Conservation (phyloP, 73 alveolate genomes). For the Paramecium octaurelia region DNA sequence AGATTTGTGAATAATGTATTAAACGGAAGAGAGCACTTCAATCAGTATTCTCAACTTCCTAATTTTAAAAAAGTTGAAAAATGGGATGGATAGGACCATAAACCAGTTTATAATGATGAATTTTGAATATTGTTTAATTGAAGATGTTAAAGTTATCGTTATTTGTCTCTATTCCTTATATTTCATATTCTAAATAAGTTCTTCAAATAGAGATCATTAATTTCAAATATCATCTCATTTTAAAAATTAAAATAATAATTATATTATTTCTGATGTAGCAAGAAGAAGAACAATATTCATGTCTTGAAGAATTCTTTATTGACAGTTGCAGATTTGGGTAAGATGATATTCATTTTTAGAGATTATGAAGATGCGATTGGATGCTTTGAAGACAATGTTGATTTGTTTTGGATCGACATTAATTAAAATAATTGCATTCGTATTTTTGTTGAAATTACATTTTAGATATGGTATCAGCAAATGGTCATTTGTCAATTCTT, state of each 20-base stretch:
- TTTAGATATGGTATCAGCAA: constrained; percentile 16
- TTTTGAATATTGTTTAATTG: background rate
- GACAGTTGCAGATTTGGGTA: constrained; percentile 42
- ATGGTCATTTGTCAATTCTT: background rate
- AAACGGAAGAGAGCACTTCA: constrained; percentile 68
- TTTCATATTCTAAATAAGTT: no score
- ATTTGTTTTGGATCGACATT: background rate
- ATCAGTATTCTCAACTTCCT: constrained; percentile 62
- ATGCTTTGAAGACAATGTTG: constrained; percentile 6
- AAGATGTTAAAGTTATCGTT: background rate
- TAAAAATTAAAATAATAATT: background rate
- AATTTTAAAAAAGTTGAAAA: constrained; percentile 64
- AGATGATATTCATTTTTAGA: background rate
- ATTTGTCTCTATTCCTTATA: no score
- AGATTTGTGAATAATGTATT: constrained; percentile 64
- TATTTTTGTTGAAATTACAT: background rate
- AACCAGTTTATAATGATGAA: constrained; percentile 38
- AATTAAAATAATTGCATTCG: constrained; percentile 13
- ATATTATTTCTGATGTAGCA: background rate
- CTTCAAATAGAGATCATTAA: background rate
- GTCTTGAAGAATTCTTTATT: constrained; percentile 16
- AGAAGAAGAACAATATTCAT: constrained; percentile 10
- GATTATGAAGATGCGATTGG: constrained; percentile 36
- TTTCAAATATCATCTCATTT: background rate
- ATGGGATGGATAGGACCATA: constrained; percentile 81